Evolutionary conservation across 2,329 filamentous ascomycete species (phyloP), one percentile per base, ranked within the genome.

Genomic region (Diaporthe vaccinii): DNA sequence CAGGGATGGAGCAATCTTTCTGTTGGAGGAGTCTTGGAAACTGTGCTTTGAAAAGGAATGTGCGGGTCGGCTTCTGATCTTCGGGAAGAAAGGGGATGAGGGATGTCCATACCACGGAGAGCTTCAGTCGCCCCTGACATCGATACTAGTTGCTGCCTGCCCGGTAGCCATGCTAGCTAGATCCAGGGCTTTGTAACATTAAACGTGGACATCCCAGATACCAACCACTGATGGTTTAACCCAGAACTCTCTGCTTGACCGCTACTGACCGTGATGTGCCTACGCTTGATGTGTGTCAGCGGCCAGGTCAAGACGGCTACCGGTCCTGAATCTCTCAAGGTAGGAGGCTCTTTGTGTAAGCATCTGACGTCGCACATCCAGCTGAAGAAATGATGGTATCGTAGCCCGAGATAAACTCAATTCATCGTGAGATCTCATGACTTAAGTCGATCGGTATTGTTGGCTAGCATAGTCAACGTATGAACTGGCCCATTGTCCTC

Each of bases 1-100:
- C 20, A 25, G 36, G 17, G 22, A 39, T 65, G 71, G 46, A 41
- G 46, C 22, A 22, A 22, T 34, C 39, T 57, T 61, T 14, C 12
- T 22, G 70, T 74, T 51, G n/a, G 71, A 39, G 34, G 39, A 55
- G 71, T 70, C 44, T 34, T 67, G 65, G 46, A 46, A 51, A 49
- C 7, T 22, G 22, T 58, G 46, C 20, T 31, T 69, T 53, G 44
- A 36, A 17, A 36, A 22, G 8, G 39, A 34, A 8, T 22, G 20
- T 14, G 28, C 4, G 44, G 62, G 15, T 57, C 12, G 20, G 12
- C 25, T 44, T 67, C 34, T 51, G n/a, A 41, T 49, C 17, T 28
- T 57, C 7, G 20, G 62, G n/a, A n/a, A 22, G 14, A 34, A 39
- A 44, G 25, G 31, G 9, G 39, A 8, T 6, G 9, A 25, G 34